phyloP scores from a whole-genome alignment of 306 rosid genomes.

The Adenanthera pavonina region DNA sequence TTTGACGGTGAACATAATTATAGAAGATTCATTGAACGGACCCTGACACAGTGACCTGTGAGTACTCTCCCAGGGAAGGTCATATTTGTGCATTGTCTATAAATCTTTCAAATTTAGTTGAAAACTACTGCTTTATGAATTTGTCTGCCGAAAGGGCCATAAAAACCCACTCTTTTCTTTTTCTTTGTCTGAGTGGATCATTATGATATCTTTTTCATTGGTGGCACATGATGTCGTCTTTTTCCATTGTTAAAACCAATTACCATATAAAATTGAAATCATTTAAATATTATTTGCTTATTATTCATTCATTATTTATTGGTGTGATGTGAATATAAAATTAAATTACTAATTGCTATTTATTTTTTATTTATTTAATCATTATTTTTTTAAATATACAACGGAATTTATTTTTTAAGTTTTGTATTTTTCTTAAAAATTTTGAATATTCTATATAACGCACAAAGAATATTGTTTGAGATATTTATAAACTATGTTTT shows the following conservation, averaged over 20 bases:
- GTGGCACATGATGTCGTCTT: not conserved
- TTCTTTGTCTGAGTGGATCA: not conserved
- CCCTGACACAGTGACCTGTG: too few relatives aligned
- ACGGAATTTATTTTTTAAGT: too few relatives aligned
- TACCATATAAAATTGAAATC: not conserved
- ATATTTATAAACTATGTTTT: too few relatives aligned
- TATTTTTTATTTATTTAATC: not conserved
- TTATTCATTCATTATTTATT: not conserved
- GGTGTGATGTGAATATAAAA: not conserved
- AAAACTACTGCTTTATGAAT: not conserved
- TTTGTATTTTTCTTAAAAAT: too few relatives aligned
- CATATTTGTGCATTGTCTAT: not conserved
- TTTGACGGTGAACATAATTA: too few relatives aligned
- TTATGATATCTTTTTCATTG: not conserved
- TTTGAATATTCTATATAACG: too few relatives aligned
- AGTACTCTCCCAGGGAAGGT: not conserved
- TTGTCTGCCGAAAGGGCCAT: not conserved
- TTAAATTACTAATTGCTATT: not conserved
- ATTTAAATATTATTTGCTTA: not conserved
- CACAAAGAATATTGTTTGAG: too few relatives aligned
- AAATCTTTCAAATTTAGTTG: not conserved
- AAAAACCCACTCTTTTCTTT: not conserved
- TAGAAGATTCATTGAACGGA: too few relatives aligned
- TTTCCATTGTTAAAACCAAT: not conserved
- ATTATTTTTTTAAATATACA: too few relatives aligned